Evolutionary conservation across 1,284 basidiomycete genomes (phyloP).

Genomic region (Boletus austroedulis): DNA sequence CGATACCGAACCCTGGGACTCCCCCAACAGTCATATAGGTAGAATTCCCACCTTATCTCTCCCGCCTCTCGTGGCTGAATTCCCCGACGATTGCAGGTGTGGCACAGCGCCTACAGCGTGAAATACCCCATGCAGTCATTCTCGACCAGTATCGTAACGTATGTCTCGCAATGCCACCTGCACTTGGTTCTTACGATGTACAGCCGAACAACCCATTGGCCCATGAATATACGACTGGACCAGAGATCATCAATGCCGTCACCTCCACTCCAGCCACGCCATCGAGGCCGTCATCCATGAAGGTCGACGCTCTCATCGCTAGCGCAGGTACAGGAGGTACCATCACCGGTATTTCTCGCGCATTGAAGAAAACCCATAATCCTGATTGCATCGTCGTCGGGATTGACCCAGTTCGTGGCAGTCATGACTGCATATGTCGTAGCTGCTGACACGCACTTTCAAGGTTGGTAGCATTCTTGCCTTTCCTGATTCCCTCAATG

Average conservation of each 20-base stretch:
- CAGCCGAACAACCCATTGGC: slow-evolving; percentile 85
- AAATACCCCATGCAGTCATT: slow-evolving; percentile 86
- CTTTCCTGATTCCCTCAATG: slow-evolving; percentile 62
- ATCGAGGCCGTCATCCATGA: slow-evolving; percentile 56
- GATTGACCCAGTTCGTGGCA: slow-evolving; percentile 76
- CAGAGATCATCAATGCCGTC: slow-evolving; percentile 83
- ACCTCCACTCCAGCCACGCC: slow-evolving; percentile 58
- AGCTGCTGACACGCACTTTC: slow-evolving; percentile 1
- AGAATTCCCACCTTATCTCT: slow-evolving; percentile 40
- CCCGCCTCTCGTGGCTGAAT: slow-evolving; percentile 71
- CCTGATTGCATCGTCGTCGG: slow-evolving; percentile 74
- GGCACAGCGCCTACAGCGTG: slow-evolving; percentile 71
- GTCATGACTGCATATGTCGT: background rate
- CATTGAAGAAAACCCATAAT: slow-evolving; percentile 78
- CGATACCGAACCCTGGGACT: slow-evolving; percentile 83
- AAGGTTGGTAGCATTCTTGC: slow-evolving; percentile 88
- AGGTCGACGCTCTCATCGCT: slow-evolving; percentile 83
- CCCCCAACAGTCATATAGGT: slow-evolving; percentile 89
- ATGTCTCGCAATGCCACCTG: slow-evolving; percentile 21
- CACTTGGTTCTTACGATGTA: slow-evolving; percentile 4
- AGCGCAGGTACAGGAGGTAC: slow-evolving; percentile 96
- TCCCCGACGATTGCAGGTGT: slow-evolving; percentile 81
- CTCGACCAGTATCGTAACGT: slow-evolving; percentile 88
- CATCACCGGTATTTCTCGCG: slow-evolving; percentile 82
- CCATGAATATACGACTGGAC: slow-evolving; percentile 84